These are phyloP conservation scores for Periglandula ipomoeae DNA, from an alignment of 2,329 filamentous ascomycete genomes.

Conservation along the genomic window DNA sequence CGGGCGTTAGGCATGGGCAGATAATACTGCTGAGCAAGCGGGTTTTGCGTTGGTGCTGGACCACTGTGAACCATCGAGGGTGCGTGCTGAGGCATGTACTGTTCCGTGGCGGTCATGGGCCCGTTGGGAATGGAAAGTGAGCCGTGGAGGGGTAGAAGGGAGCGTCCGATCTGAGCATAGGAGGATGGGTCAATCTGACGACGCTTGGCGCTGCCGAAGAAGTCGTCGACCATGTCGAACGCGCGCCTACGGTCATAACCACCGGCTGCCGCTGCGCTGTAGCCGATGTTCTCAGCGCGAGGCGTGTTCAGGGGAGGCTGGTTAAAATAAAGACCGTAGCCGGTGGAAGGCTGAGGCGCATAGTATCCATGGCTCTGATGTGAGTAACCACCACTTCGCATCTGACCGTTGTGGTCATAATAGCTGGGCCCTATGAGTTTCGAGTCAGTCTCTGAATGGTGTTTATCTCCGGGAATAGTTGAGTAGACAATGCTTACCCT, in stretches of 20 bases:
- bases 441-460: slow-evolving; percentile 4
- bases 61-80: slow-evolving; percentile 43
- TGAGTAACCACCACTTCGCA: slow-evolving; percentile 49
- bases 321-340: slow-evolving; percentile 73
- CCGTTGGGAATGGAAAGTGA: slow-evolving; percentile 54
- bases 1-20: slow-evolving; percentile 80
- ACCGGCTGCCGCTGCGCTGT: slow-evolving; percentile 36
- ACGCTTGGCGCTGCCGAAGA: slow-evolving; percentile 88
- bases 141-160: slow-evolving; percentile 72
- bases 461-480: not conserved
- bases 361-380: slow-evolving; percentile 53
- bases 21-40: slow-evolving; percentile 64
- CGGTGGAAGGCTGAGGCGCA: slow-evolving; percentile 41
- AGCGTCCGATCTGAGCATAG: slow-evolving; percentile 87
- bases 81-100: slow-evolving; percentile 43
- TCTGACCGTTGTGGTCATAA: slow-evolving; percentile 57
- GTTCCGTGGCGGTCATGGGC: slow-evolving; percentile 33
- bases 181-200: slow-evolving; percentile 80
- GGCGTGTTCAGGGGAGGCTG: slow-evolving; percentile 45
- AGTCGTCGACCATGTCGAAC: slow-evolving; percentile 85
- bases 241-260: slow-evolving; percentile 72
- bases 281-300: slow-evolving; percentile 54
- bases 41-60: slow-evolving; percentile 48
- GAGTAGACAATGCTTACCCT: slow-evolving; percentile 34
- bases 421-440: slow-evolving; percentile 42